Evolutionary conservation across 2,329 filamentous ascomycete genomes (phyloP).

Genomic region (Fusarium paranaense): DNA sequence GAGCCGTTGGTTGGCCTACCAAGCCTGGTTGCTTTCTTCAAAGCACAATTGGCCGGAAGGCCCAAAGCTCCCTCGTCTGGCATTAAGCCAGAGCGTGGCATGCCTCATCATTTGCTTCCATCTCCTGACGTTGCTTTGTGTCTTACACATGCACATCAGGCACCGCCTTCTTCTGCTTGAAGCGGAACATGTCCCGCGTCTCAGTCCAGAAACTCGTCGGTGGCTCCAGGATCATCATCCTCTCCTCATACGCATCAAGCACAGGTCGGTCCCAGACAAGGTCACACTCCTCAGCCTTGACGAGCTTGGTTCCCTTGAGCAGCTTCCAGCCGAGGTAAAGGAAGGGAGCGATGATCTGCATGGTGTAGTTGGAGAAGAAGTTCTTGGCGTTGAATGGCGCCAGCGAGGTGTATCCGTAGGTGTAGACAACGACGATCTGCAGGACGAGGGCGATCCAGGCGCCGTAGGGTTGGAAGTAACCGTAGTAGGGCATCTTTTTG

Average conservation of each 20-base stretch:
- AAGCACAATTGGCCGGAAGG: background rate
- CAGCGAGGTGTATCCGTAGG: constrained; percentile 63
- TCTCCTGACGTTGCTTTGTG: background rate
- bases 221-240: constrained; percentile 46
- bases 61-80: background rate
- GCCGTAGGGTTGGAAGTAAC: constrained; percentile 46
- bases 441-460: constrained; percentile 33
- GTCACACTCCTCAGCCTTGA: constrained; percentile 62
- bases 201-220: constrained; percentile 55
- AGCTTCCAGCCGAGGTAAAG: constrained; percentile 69
- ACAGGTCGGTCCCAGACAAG: constrained; percentile 65
- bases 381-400: constrained; percentile 61
- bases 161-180: constrained; percentile 26
- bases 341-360: constrained; percentile 60
- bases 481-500: constrained; percentile 62
- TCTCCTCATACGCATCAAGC: constrained; percentile 63
- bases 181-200: constrained; percentile 23
- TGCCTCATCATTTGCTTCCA: background rate
- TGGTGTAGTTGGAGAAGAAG: constrained; percentile 62
- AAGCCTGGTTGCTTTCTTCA: background rate
- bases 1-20: background rate
- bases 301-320: constrained; percentile 63
- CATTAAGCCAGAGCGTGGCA: background rate
- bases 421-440: constrained; percentile 48
- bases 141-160: constrained; percentile 24